A percentile compares a stretch with the other conserved stretches of the same genome.
phyloP scores from a whole-genome alignment of 2,329 filamentous ascomycete species.

The Colletotrichum eremochloae region DNA sequence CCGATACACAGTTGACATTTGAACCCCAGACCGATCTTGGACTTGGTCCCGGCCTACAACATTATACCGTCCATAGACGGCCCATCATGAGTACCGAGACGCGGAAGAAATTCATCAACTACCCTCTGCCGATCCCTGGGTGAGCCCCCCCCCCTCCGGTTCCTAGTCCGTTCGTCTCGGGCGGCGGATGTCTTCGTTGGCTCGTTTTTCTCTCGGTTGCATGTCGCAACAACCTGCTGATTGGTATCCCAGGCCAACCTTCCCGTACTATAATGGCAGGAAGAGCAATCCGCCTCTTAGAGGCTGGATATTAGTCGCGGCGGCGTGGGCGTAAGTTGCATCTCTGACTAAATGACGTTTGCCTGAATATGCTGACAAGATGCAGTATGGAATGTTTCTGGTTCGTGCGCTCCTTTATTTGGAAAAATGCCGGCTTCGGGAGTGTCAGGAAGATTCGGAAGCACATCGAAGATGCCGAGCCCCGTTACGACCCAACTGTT shows the following conservation, averaged over 20 bases:
- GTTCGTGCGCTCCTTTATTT: slow-evolving; percentile 68
- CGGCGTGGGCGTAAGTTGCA: slow-evolving; percentile 65
- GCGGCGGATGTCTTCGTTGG: background rate
- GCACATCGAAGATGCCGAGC: slow-evolving; percentile 64
- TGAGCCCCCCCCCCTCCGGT: slow-evolving; percentile 40
- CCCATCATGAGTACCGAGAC: slow-evolving; percentile 39
- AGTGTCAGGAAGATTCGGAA: slow-evolving; percentile 66
- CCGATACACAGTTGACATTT: slow-evolving; percentile 8
- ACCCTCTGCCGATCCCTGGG: slow-evolving; percentile 53
- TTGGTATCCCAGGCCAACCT: slow-evolving; percentile 49
- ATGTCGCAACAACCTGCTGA: slow-evolving; percentile 26
- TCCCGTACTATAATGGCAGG: slow-evolving; percentile 60
- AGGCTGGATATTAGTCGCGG: slow-evolving; percentile 65
- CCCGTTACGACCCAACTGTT: slow-evolving; percentile 61
- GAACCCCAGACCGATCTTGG: background rate
- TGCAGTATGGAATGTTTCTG: slow-evolving; percentile 67
- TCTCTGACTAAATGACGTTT: background rate
- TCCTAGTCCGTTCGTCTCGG: slow-evolving; percentile 5
- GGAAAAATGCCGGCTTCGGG: slow-evolving; percentile 74
- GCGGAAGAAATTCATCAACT: slow-evolving; percentile 51
- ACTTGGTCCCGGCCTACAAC: background rate
- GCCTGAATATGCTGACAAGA: slow-evolving; percentile 23
- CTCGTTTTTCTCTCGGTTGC: background rate
- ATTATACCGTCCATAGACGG: slow-evolving; percentile 13
- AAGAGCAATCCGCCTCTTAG: slow-evolving; percentile 70